phyloP scores from a whole-genome alignment of 1,139 yeast species.

The Diutina pseudorugosa region DNA sequence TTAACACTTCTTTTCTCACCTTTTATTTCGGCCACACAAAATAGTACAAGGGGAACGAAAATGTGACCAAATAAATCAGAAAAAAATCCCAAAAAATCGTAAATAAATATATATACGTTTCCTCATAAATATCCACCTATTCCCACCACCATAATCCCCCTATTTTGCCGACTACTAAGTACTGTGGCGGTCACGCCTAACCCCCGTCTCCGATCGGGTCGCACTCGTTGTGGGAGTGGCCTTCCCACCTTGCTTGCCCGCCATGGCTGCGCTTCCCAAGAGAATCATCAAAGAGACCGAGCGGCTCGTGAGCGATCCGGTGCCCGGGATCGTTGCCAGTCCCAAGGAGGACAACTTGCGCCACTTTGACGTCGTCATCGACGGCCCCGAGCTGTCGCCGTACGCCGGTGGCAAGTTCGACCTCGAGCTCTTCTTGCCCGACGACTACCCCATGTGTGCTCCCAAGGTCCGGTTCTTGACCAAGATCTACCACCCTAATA shows the following conservation, averaged over 20 bases:
- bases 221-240: not conserved
- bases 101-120: no score
- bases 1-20: no score
- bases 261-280: conserved; percentile 64
- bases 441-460: conserved; percentile 88
- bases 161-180: no score
- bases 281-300: conserved; percentile 93
- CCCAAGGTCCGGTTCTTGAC: conserved; percentile 90
- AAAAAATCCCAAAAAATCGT: no score
- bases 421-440: conserved; percentile 71
- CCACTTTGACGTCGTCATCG: conserved; percentile 73
- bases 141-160: no score
- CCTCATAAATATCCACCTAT: no score
- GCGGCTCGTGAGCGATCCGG: conserved; percentile 84
- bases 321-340: conserved; percentile 85
- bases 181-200: not conserved
- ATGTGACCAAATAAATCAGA: no score
- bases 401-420: conserved; percentile 70
- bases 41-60: no score
- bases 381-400: conserved; percentile 83
- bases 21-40: no score
- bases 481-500: conserved; percentile 91
- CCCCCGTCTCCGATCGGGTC: not conserved
- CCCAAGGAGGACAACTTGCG: conserved; percentile 92
- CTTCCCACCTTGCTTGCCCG: not conserved